phyloP scores from a whole-genome alignment of 2,329 filamentous ascomycete genomes.

The Cladosporium austrohemisphaericum region DNA sequence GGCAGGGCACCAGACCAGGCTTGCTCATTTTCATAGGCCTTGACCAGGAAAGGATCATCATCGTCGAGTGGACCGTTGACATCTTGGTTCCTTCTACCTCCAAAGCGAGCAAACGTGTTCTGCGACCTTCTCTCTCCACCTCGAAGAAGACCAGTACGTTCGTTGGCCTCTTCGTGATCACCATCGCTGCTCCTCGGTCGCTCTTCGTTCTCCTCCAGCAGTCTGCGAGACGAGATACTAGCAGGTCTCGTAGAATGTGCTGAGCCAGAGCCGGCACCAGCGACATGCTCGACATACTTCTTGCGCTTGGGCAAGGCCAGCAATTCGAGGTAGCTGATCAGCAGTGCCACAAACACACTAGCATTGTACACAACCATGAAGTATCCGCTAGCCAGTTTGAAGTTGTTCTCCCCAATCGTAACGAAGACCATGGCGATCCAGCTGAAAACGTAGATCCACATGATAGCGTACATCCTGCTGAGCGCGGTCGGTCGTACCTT shows the following conservation, averaged over 20 bases:
- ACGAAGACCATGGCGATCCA: constrained; percentile 70
- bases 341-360: constrained; percentile 67
- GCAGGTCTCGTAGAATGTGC: constrained; percentile 25
- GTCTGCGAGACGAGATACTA: constrained; percentile 27
- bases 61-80: constrained; percentile 31
- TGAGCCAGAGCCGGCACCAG: constrained; percentile 26
- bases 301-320: constrained; percentile 68
- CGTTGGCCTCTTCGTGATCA: constrained; percentile 44
- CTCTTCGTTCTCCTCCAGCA: constrained; percentile 20
- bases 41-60: constrained; percentile 27
- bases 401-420: constrained; percentile 72
- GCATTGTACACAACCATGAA: constrained; percentile 76
- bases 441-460: constrained; percentile 77
- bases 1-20: constrained; percentile 77
- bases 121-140: constrained; percentile 29
- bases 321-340: constrained; percentile 75
- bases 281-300: constrained; percentile 61
- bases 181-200: constrained; percentile 23
- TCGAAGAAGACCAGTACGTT: constrained; percentile 56
- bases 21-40: constrained; percentile 69
- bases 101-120: constrained; percentile 55
- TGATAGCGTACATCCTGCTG: constrained; percentile 71
- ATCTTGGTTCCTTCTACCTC: constrained; percentile 37
- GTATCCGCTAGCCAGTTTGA: constrained; percentile 72
- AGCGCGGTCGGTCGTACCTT: constrained; percentile 80